Evolutionary conservation across 2,329 filamentous ascomycete genomes (phyloP), one percentile per base, ranked within the genome.

Genomic region (Mycosphaerelloides madeirae): DNA sequence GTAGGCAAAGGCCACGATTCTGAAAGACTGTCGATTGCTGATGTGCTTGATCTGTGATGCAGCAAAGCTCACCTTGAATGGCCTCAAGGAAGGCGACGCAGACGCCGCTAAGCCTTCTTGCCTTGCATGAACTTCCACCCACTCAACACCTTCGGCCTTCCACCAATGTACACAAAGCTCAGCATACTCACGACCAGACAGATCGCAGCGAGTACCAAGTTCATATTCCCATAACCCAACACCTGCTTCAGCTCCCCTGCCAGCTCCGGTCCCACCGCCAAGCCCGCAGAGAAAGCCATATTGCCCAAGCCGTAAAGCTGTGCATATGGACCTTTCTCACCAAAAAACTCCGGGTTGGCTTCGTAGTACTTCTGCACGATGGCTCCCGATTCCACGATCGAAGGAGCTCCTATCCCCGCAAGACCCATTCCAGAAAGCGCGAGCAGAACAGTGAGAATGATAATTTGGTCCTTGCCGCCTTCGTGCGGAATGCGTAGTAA

Each of bases 261-360:
- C 38, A 79, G 60, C 12, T 82, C 58, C 0, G 81, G 81, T 0
- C 82, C 82, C 5, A 82, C 41, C 0, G 79, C 76, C 40, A 84
- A 63, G 0, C 82, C 81, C 0, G 69, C 64, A 47, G 75, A 77
- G 60, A 81, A 84, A 1, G 79, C 71, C 69, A 83, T 74, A n/a
- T 74, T 79, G 54, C 79, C 81, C 46, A 84, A 66, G 2, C 77
- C 80, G 58, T 83, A 85, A 0, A 84, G 68, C 61, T 84, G 81
- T 2, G 80, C 80, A 56, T 83, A 83, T 0, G 80, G 80, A 0
- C 77, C 76, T 3, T 75, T 67, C 76, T 49, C 62, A 1, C 77
- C 76, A 51, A 82, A 83, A 39, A 78, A 66, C 0, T 70, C 71
- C 1, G 68, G 68, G 44, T 82, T 83, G 1, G 72, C 72, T 35